Base-by-base conservation (phyloP, 2,329 filamentous ascomycete genomes). In the Dothiorella sarmentorum region DNA sequence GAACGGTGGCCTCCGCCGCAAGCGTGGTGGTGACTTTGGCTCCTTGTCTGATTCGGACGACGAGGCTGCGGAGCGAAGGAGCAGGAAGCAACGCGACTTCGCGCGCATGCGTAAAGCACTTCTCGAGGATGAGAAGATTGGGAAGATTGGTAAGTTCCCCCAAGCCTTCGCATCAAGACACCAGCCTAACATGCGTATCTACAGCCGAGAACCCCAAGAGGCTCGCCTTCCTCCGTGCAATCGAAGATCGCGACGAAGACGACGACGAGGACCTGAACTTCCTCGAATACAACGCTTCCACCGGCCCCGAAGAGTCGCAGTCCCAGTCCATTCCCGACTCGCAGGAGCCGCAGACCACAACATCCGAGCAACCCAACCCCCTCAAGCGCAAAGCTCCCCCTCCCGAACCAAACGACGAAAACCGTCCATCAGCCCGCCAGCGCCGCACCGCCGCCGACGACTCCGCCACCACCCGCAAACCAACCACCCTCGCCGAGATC, bases 11-110 rank as follows among this genome's bases (percentile, higher is more conserved):
- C 82, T 99, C 51, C 88, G 92, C 10, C 87, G 90, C 62, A 93
- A 95, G 71, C 86, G 89, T 43, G 82, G 79, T 18, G 84, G 69
- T 9, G 89, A 87, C 82, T 89, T 69, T 62, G 89, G 93, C 66
- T 82, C 96, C 20, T 92, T 91, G 4, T 94, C 97, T 71, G 94
- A 97, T 71, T 93, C 90, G 2, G 93, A 97, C 64, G 93, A 97
- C 65, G 91, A 89, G 63, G 85, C 88, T 17, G 71, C 66, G 7
- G 89, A 93, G 67, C 84, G 85, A 43, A 85, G 89, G 44, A 85
- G 90, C 52, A 85, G 88, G 78, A 96, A 95, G 78, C 87, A 91
- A 55, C 83, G 87, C 37, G 90, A 97, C 68, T 96, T 96, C 73
- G 89, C 89, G 33, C 90, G 90, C 75, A 95, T 96, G 88, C 88